Percentiles rank a stretch among this genome's conserved stretches.
Conservation (phyloP, 495 filamentous ascomycete genomes). For the Penicillium maclennaniae region DNA sequence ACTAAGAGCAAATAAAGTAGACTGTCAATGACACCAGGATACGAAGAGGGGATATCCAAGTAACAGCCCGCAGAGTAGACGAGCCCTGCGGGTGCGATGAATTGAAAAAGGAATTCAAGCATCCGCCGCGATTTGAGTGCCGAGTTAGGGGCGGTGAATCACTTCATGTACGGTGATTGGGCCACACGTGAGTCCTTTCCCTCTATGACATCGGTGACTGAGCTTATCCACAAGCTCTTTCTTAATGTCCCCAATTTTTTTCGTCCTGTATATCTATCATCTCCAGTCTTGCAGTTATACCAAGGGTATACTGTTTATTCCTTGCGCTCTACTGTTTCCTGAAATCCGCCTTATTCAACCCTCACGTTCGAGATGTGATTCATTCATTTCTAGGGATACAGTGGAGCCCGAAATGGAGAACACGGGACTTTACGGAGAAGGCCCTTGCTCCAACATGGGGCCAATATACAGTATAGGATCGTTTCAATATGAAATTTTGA, state of each 20-base stretch:
- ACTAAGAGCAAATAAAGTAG: constrained; percentile 6
- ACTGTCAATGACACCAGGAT: constrained; percentile 4
- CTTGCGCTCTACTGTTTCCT: neutral
- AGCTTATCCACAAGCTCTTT: neutral
- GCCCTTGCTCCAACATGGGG: neutral
- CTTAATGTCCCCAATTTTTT: neutral
- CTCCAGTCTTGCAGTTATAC: neutral
- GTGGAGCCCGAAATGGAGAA: constrained; percentile 26
- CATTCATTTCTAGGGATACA: constrained; percentile 16
- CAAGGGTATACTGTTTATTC: neutral
- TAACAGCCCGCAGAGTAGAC: constrained; percentile 22
- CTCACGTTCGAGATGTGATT: constrained; percentile 20
- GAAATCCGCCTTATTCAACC: neutral
- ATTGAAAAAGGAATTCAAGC: constrained; percentile 25
- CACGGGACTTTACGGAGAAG: constrained; percentile 27
- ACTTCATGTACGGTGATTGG: constrained; percentile 14
- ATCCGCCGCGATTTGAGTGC: constrained; percentile 15
- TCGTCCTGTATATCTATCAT: neutral
- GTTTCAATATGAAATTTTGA: neutral
- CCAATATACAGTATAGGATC: neutral
- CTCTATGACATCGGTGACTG: constrained; percentile 25
- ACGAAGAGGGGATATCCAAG: constrained; percentile 7
- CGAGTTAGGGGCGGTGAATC: constrained; percentile 22
- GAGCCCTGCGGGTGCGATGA: constrained; percentile 28
- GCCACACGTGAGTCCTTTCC: constrained; percentile 17